Conservation (phyloP, 1,284 basidiomycete genomes). For the Fomitopsis pinicola region DNA sequence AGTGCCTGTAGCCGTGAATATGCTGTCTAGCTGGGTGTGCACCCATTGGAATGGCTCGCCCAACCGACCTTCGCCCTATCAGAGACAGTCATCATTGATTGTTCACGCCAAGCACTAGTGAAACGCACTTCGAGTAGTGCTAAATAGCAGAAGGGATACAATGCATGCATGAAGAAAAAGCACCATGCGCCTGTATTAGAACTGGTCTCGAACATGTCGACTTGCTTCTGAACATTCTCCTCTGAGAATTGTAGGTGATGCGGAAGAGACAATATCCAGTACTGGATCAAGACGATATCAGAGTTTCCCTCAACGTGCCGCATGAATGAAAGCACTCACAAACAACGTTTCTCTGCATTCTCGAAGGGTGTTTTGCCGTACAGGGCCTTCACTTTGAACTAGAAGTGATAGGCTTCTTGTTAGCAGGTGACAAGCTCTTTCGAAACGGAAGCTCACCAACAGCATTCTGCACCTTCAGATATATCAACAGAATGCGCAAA, state of each 20-base stretch:
- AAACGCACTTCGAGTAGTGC: conserved; percentile 58
- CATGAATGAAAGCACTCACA: conserved; percentile 23
- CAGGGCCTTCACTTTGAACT: conserved; percentile 17
- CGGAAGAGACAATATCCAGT: conserved; percentile 64
- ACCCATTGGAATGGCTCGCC: conserved; percentile 45
- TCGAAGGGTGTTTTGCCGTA: conserved; percentile 22
- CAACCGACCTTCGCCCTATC: conserved; percentile 24
- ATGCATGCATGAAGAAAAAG: conserved; percentile 66
- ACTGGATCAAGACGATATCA: conserved; percentile 32
- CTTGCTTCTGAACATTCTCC: conserved; percentile 61
- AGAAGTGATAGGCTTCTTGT: background rate
- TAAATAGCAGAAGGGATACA: conserved; percentile 61
- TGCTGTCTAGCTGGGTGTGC: conserved; percentile 49
- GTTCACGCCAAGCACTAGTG: background rate
- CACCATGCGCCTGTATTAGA: conserved; percentile 76
- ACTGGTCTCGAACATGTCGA: conserved; percentile 71
- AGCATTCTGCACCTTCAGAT: conserved; percentile 46
- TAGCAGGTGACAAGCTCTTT: background rate
- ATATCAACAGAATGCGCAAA: conserved; percentile 61
- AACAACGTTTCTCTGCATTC: conserved; percentile 39
- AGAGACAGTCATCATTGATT: background rate
- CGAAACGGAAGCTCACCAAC: conserved; percentile 22
- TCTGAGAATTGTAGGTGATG: conserved; percentile 65
- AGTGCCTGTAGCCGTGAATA: conserved; percentile 56
- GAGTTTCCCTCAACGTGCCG: background rate